These are phyloP conservation scores for Geotrichum siamense DNA, from an alignment of 1,139 yeast species.

Conservation along the genomic window DNA sequence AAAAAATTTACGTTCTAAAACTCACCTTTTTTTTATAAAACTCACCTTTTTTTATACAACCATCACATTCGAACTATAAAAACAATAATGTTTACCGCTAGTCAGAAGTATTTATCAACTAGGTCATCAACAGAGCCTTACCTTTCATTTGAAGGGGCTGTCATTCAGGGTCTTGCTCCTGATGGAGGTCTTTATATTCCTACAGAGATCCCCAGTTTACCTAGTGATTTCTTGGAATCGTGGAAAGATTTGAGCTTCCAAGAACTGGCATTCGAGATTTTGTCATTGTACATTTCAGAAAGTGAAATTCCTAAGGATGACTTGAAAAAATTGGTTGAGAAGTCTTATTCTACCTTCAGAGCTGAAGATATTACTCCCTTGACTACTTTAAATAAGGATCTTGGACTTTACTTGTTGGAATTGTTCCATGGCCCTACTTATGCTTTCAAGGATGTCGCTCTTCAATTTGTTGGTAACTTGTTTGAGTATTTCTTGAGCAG, in stretches of 20 bases:
- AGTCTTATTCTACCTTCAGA: slow-evolving; percentile 86
- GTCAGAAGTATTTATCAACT: slow-evolving; percentile 67
- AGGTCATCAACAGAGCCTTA: slow-evolving; percentile 54
- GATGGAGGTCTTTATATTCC: slow-evolving; percentile 97
- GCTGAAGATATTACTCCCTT: slow-evolving; percentile 81
- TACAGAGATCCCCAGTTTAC: slow-evolving; percentile 64
- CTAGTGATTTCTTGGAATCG: slow-evolving; percentile 48
- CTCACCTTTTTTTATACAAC: too few relatives aligned
- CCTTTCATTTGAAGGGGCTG: slow-evolving; percentile 82
- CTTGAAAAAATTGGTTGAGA: slow-evolving; percentile 51
- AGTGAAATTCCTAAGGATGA: slow-evolving; percentile 68
- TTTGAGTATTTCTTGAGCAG: slow-evolving; percentile 86
- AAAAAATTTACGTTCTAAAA: too few relatives aligned
- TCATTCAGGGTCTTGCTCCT: slow-evolving; percentile 86
- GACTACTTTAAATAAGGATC: slow-evolving; percentile 48
- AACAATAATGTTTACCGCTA: slow-evolving; percentile 14
- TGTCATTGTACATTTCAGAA: slow-evolving; percentile 66
- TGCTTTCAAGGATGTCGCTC: slow-evolving; percentile 97
- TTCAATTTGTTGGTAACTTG: slow-evolving; percentile 93
- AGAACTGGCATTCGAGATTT: slow-evolving; percentile 78
- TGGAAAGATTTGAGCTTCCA: slow-evolving; percentile 77
- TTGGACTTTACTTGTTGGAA: slow-evolving; percentile 70
- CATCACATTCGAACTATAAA: too few relatives aligned
- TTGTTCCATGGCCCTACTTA: slow-evolving; percentile 98
- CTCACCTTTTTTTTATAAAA: too few relatives aligned